Percentiles rank a stretch among this genome's conserved stretches.
These are phyloP conservation scores for Blastobotrys elegans DNA, from an alignment of 1,139 yeast species.

Conservation along the genomic window DNA sequence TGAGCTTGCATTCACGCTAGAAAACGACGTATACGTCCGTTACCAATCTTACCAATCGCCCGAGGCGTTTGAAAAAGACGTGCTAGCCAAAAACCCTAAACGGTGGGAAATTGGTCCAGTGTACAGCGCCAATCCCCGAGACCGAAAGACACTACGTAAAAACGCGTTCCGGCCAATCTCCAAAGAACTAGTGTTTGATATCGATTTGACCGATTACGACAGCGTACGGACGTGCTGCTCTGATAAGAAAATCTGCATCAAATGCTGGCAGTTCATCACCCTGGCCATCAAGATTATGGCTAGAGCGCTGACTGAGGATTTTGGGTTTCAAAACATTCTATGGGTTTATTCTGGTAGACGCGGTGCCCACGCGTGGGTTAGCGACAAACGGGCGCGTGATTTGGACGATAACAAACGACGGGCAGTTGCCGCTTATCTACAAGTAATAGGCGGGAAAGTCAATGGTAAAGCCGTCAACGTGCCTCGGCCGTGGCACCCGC, in stretches of 20 bases:
- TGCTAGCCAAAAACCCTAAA: constrained; percentile 69
- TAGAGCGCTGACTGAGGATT: constrained; percentile 70
- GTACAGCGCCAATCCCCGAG: constrained; percentile 79
- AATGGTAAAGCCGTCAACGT: constrained; percentile 46
- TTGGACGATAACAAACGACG: constrained; percentile 70
- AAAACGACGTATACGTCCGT: constrained; percentile 57
- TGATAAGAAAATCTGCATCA: constrained; percentile 76
- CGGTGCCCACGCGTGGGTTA: constrained; percentile 99
- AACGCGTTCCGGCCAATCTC: constrained; percentile 72
- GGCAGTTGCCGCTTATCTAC: constrained; percentile 78
- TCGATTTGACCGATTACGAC: constrained; percentile 96
- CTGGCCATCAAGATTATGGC: constrained; percentile 78
- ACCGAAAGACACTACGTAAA: constrained; percentile 74
- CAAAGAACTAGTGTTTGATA: constrained; percentile 92
- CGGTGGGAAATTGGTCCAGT: constrained; percentile 96
- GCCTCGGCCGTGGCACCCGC: constrained; percentile 87
- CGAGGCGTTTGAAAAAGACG: constrained; percentile 73
- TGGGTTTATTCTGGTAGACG: constrained; percentile 99
- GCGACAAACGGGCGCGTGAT: constrained; percentile 74
- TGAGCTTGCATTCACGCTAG: constrained; percentile 88
- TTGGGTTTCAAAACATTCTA: constrained; percentile 78
- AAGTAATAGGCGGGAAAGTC: constrained; percentile 57
- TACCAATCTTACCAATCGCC: constrained; percentile 67
- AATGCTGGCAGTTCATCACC: constrained; percentile 94
- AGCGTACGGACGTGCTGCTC: constrained; percentile 89